Evolutionary conservation across 2,329 filamentous ascomycete genomes (phyloP).

Genomic region (Penicillium sp.): DNA sequence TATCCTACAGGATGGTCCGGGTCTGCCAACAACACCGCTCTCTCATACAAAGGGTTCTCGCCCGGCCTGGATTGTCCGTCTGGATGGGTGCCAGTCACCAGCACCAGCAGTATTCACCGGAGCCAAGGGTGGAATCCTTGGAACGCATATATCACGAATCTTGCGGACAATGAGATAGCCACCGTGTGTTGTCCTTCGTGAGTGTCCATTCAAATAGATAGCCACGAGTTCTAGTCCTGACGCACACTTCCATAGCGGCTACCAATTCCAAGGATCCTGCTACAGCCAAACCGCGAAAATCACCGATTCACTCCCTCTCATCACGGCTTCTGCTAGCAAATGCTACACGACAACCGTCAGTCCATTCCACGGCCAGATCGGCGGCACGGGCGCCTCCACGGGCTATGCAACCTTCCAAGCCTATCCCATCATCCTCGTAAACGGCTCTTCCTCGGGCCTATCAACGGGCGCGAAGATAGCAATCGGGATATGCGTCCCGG

Average conservation of each 20-base stretch:
- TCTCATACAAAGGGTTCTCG: slow-evolving; percentile 12
- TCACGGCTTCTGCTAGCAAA: neutral
- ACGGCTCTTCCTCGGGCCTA: slow-evolving; percentile 10
- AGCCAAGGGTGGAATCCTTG: neutral
- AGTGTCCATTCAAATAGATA: neutral
- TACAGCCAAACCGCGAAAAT: neutral
- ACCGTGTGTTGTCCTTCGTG: slow-evolving; percentile 14
- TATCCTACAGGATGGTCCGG: slow-evolving; percentile 9
- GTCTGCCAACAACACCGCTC: neutral
- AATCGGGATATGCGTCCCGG: slow-evolving; percentile 24
- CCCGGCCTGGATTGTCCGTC: slow-evolving; percentile 9
- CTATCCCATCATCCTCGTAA: neutral
- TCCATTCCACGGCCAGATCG: neutral
- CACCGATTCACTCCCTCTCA: neutral
- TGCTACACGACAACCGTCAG: neutral
- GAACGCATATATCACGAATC: slow-evolving; percentile 4
- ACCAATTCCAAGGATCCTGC: neutral
- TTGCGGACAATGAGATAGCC: slow-evolving; percentile 6
- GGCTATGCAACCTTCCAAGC: neutral
- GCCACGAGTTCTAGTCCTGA: neutral
- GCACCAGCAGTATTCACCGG: neutral
- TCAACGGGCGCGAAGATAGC: slow-evolving; percentile 30
- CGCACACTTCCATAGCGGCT: neutral
- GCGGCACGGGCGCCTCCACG: neutral
- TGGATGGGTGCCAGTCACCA: neutral